phyloP scores from a whole-genome alignment of 2,329 filamentous ascomycete genomes.

The Aspergillus uvarum region DNA sequence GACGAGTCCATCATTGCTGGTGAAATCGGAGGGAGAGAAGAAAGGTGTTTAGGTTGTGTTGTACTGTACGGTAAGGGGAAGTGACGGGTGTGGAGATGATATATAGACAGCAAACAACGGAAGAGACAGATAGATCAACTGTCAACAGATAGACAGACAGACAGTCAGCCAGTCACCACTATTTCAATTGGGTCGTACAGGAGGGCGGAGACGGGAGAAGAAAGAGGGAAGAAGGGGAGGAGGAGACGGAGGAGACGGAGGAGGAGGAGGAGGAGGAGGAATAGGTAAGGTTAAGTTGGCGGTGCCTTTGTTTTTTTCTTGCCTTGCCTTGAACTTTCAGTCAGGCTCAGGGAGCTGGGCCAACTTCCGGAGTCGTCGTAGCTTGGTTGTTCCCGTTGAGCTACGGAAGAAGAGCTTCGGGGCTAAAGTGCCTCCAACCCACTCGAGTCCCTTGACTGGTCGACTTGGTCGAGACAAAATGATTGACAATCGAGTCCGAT shows the following conservation, averaged over 20 bases:
- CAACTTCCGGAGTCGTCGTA: neutral
- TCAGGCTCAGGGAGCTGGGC: conserved; percentile 6
- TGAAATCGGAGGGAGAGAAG: neutral
- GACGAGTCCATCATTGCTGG: conserved; percentile 3
- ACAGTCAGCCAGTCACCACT: neutral
- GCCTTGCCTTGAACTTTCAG: conserved; percentile 3
- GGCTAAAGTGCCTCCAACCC: neutral
- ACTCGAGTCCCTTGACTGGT: conserved; percentile 11
- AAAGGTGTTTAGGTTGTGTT: neutral
- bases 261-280: conserved; percentile 7
- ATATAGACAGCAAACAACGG: neutral
- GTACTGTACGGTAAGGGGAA: neutral
- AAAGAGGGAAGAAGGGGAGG: neutral
- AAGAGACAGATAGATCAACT: neutral
- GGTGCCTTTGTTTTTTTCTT: neutral
- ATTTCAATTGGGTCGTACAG: neutral
- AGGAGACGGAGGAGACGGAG: neutral
- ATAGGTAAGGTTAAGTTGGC: neutral
- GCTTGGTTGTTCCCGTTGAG: conserved; percentile 1
- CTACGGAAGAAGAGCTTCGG: neutral
- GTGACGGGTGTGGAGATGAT: neutral
- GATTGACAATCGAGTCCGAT: conserved; percentile 23
- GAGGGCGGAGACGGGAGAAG: neutral
- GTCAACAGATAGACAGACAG: neutral
- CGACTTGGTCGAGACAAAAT: conserved; percentile 19